These are phyloP conservation scores for Rutstroemia sp. DNA, from an alignment of 2,329 filamentous ascomycete genomes.

Conservation along the genomic window DNA sequence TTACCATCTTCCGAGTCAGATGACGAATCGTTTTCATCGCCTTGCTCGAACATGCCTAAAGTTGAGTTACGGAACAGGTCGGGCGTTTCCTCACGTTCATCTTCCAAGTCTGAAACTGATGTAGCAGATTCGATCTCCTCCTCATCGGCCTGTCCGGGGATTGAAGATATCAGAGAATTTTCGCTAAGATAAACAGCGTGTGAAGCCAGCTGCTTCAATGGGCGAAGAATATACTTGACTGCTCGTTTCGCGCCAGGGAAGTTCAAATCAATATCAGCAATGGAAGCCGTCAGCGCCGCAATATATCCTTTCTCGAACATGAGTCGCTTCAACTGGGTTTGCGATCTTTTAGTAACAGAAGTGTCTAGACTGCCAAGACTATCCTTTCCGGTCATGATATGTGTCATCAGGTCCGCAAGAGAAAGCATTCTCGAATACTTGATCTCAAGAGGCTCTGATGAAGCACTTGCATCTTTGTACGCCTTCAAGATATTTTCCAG, in stretches of 20 bases:
- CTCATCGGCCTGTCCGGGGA: slow-evolving; percentile 64
- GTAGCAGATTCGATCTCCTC: slow-evolving; percentile 84
- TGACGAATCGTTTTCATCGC: slow-evolving; percentile 73
- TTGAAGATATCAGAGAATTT: slow-evolving; percentile 52
- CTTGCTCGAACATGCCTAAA: slow-evolving; percentile 85
- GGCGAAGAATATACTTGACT: slow-evolving; percentile 91
- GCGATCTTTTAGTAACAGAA: slow-evolving; percentile 45
- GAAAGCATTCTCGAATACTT: slow-evolving; percentile 85
- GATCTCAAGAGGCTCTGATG: slow-evolving; percentile 71
- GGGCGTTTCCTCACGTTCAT: slow-evolving; percentile 87
- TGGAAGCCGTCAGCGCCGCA: slow-evolving; percentile 77
- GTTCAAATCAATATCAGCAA: slow-evolving; percentile 92
- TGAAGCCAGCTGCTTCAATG: slow-evolving; percentile 78
- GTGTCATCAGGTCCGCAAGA: slow-evolving; percentile 84
- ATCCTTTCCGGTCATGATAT: slow-evolving; percentile 79
- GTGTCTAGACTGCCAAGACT: slow-evolving; percentile 43
- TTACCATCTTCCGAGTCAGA: slow-evolving; percentile 56
- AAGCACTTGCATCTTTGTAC: slow-evolving; percentile 79
- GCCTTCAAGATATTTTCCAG: slow-evolving; percentile 87
- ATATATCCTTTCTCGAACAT: slow-evolving; percentile 99
- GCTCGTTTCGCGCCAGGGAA: slow-evolving; percentile 89
- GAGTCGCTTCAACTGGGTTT: slow-evolving; percentile 78
- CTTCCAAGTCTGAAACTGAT: slow-evolving; percentile 80
- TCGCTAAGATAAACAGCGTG: slow-evolving; percentile 84
- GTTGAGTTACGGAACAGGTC: slow-evolving; percentile 96